These are phyloP conservation scores for Aspergillus bombycis DNA, from an alignment of 2,329 filamentous ascomycete genomes.

Conservation along the genomic window DNA sequence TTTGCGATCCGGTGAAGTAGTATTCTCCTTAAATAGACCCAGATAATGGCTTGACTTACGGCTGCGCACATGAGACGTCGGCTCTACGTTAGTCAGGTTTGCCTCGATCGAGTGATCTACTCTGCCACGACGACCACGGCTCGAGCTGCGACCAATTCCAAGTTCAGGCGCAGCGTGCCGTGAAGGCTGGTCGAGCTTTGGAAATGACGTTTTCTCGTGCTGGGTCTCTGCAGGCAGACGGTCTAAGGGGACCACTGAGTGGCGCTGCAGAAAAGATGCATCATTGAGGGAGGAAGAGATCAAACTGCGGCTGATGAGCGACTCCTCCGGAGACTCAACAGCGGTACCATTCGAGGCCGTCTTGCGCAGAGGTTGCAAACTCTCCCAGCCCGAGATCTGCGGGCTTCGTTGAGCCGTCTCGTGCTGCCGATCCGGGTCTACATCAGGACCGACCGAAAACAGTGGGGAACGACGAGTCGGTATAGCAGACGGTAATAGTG, in stretches of 20 bases:
- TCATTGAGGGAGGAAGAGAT: conserved; percentile 34
- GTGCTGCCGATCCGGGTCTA: conserved; percentile 27
- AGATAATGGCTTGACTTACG: conserved; percentile 69
- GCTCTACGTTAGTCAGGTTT: conserved; percentile 61
- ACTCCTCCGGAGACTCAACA: conserved; percentile 26
- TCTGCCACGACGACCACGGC: conserved; percentile 48
- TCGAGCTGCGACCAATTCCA: conserved; percentile 42
- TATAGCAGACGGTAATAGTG: conserved; percentile 29
- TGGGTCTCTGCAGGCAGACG: conserved; percentile 22
- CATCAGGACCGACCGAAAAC: conserved; percentile 31
- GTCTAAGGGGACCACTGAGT: conserved; percentile 26
- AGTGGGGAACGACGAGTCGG: conserved; percentile 26
- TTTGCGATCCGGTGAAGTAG: conserved; percentile 56
- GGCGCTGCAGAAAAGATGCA: conserved; percentile 24
- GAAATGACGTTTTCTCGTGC: conserved; percentile 26
- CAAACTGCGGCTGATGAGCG: conserved; percentile 28
- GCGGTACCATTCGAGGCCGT: conserved; percentile 28
- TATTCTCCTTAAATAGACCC: conserved; percentile 67
- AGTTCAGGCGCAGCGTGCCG: conserved; percentile 26
- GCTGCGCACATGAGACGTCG: conserved; percentile 58
- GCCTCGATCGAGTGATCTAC: conserved; percentile 68
- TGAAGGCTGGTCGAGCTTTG: conserved; percentile 25
- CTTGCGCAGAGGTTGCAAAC: conserved; percentile 25
- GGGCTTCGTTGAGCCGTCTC: conserved; percentile 23
- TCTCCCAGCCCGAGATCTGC: conserved; percentile 22